Evolutionary conservation across 2,329 filamentous ascomycete genomes (phyloP).

Genomic region (Alternaria sp.): DNA sequence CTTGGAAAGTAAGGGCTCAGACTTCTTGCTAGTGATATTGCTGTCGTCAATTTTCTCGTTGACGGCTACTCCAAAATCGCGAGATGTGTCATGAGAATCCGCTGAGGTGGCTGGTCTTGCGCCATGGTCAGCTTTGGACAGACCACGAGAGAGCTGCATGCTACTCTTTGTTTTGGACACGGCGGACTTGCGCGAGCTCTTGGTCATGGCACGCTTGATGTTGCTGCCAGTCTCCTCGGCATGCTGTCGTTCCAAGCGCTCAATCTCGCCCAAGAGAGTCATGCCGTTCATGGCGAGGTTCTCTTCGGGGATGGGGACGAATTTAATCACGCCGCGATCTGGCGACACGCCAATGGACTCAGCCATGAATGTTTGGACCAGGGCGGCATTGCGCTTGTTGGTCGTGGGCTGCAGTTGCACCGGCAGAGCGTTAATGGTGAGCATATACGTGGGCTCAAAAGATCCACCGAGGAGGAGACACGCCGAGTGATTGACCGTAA

Average conservation of each 20-base stretch:
- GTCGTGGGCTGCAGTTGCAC: constrained; percentile 73
- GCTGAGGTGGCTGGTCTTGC: constrained; percentile 44
- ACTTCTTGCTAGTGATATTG: constrained; percentile 35
- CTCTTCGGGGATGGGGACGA: constrained; percentile 73
- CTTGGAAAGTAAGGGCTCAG: constrained; percentile 35
- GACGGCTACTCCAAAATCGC: constrained; percentile 49
- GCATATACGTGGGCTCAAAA: constrained; percentile 79
- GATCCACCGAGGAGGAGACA: constrained; percentile 78
- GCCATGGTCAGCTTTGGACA: constrained; percentile 41
- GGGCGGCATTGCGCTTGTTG: constrained; percentile 81
- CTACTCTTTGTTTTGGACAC: constrained; percentile 50
- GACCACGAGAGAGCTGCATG: constrained; percentile 47
- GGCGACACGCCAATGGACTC: constrained; percentile 72
- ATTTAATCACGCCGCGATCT: constrained; percentile 75
- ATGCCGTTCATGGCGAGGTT: constrained; percentile 74
- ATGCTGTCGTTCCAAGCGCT: constrained; percentile 62
- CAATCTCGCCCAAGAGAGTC: constrained; percentile 73
- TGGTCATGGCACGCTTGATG: constrained; percentile 54
- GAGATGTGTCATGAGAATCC: constrained; percentile 46
- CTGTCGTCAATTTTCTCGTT: constrained; percentile 38
- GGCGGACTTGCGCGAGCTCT: constrained; percentile 46
- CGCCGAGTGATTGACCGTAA: constrained; percentile 77
- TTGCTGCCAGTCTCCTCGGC: constrained; percentile 53
- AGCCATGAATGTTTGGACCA: constrained; percentile 78
- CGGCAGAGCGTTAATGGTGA: constrained; percentile 76